Conservation (phyloP, 106 monocot species). For the Acorus gramineus region DNA sequence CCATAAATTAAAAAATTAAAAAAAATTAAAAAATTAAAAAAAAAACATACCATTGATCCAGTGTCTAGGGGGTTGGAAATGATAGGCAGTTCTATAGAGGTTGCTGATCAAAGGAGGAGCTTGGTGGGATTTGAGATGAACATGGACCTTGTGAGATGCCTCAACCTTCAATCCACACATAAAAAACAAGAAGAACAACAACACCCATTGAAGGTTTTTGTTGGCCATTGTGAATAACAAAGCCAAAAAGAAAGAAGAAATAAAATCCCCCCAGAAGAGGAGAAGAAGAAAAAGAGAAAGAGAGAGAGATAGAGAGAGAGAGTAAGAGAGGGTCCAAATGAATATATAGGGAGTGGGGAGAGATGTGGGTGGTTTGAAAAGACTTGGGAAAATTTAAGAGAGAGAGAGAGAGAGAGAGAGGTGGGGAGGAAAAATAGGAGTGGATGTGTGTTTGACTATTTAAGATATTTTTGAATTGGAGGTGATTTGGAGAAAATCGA, state of each 20-base stretch:
- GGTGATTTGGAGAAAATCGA: too few relatives aligned
- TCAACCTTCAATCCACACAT: neutral
- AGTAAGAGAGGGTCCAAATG: neutral
- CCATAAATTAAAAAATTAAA: neutral
- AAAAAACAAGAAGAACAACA: neutral
- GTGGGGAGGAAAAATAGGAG: too few relatives aligned
- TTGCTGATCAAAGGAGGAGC: conserved; percentile 24
- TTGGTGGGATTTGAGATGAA: conserved; percentile 9
- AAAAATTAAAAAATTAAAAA: neutral
- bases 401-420: too few relatives aligned
- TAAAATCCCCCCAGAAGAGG: neutral
- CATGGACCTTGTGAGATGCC: conserved; percentile 10
- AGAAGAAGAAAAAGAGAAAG: neutral
- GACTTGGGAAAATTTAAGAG: too few relatives aligned
- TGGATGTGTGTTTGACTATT: too few relatives aligned
- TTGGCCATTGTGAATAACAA: neutral
- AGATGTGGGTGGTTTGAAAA: too few relatives aligned
- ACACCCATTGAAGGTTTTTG: neutral
- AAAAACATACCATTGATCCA: conserved; percentile 36
- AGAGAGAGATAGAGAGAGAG: conserved; percentile 4
- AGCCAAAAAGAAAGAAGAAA: neutral
- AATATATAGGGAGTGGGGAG: too few relatives aligned
- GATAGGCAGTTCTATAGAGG: conserved; percentile 30
- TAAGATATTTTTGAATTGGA: too few relatives aligned
- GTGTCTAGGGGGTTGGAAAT: conserved; percentile 42